These are phyloP conservation scores for Fraxinus floribunda DNA, from an alignment of 305 asterid genomes.

Conservation along the genomic window DNA sequence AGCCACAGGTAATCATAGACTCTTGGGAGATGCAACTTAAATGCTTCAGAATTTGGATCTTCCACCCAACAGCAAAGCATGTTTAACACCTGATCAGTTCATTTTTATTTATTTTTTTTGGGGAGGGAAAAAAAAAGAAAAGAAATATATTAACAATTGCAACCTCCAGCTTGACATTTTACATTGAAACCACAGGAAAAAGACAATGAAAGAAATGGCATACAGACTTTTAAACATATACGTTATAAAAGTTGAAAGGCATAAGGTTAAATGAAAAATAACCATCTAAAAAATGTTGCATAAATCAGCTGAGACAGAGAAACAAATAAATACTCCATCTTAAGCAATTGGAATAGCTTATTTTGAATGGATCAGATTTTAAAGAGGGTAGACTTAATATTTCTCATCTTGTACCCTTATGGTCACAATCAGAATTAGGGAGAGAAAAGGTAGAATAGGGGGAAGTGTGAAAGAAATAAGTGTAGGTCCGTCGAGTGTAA, in stretches of 20 bases:
- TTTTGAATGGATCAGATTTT: not conserved
- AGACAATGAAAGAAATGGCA: slow-evolving; percentile 13
- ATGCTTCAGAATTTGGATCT: slow-evolving; percentile 48
- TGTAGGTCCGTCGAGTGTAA: slow-evolving; percentile 10
- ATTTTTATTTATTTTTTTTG: slow-evolving; percentile 5
- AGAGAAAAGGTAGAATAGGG: not conserved
- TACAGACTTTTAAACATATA: slow-evolving; percentile 9
- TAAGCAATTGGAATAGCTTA: not conserved
- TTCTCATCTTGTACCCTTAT: not conserved
- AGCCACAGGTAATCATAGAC: slow-evolving; percentile 49
- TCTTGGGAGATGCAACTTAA: slow-evolving; percentile 45
- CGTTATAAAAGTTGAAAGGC: not conserved
- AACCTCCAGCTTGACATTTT: slow-evolving; percentile 1
- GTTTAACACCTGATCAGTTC: slow-evolving; percentile 42
- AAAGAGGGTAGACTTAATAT: not conserved
- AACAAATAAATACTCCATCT: not conserved
- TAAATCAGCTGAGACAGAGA: not conserved
- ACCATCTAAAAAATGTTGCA: slow-evolving; percentile 12
- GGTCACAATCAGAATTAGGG: not conserved
- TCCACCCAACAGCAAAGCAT: slow-evolving; percentile 59
- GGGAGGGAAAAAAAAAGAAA: slow-evolving; percentile 2
- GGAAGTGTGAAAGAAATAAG: not conserved
- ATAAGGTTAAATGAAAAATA: not conserved
- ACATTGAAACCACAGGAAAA: slow-evolving; percentile 20
- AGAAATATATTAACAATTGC: slow-evolving; percentile 18